A percentile compares a stretch with the other conserved stretches of the same genome.
phyloP scores from a whole-genome alignment of 805 yeast genomes.

The Cyberlindnera suaveolens region DNA sequence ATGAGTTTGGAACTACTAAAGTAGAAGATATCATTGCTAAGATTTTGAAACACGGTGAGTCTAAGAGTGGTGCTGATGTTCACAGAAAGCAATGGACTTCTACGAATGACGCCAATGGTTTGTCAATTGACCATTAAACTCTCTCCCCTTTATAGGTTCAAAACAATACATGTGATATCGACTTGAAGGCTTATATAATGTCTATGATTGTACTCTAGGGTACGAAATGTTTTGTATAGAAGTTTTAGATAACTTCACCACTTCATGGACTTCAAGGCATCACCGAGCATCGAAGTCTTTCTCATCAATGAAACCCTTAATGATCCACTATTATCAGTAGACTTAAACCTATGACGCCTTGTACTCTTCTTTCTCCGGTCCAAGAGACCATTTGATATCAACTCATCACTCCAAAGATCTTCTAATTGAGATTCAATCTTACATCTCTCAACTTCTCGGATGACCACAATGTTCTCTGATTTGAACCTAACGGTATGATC shows the following conservation, averaged over 20 bases:
- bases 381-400: slow-evolving; percentile 7
- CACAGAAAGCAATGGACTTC: slow-evolving; percentile 28
- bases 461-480: background rate
- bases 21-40: slow-evolving; percentile 50
- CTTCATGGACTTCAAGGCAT: slow-evolving; percentile 13
- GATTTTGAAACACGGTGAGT: slow-evolving; percentile 55
- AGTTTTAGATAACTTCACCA: background rate
- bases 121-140: too few species aligned
- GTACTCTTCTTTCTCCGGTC: slow-evolving; percentile 1
- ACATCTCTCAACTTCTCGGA: slow-evolving; percentile 17
- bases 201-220: background rate
- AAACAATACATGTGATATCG: too few species aligned
- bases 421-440: slow-evolving; percentile 24
- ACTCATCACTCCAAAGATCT: slow-evolving; percentile 30
- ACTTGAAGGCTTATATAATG: slow-evolving; percentile 1
- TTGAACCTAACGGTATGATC: slow-evolving; percentile 3
- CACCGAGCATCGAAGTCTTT: slow-evolving; percentile 19
- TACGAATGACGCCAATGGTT: slow-evolving; percentile 42
- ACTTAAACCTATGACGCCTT: background rate
- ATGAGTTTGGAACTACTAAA: slow-evolving; percentile 58
- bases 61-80: slow-evolving; percentile 32
- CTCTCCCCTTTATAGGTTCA: too few species aligned
- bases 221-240: background rate
- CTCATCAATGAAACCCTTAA: slow-evolving; percentile 15
- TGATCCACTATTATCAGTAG: background rate